A percentile compares a stretch with the other conserved stretches of the same genome.
phyloP scores from a whole-genome alignment of 2,329 filamentous ascomycete species.

The Calonectria honghensis region DNA sequence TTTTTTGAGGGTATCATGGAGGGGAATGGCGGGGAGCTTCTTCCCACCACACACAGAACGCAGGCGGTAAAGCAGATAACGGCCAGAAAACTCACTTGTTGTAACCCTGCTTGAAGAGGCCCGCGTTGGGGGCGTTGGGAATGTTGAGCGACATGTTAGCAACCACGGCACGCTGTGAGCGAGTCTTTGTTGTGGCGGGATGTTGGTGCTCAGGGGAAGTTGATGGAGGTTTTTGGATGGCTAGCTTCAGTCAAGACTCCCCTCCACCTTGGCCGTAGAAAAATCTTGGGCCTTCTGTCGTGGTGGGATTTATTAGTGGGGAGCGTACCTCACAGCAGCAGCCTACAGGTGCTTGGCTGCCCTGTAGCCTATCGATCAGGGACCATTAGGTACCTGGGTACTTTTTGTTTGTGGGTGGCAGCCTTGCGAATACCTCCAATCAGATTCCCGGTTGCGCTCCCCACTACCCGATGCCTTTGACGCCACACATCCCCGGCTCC shows the following conservation, averaged over 20 bases:
- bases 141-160: constrained; percentile 93
- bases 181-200: constrained; percentile 45
- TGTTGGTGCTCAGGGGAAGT: constrained; percentile 41
- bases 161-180: constrained; percentile 46
- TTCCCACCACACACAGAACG: constrained; percentile 37
- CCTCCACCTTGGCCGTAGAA: constrained; percentile 37
- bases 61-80: constrained; percentile 45
- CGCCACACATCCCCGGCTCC: constrained; percentile 29
- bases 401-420: not conserved
- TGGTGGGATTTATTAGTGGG: constrained; percentile 51
- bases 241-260: constrained; percentile 50
- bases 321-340: constrained; percentile 25
- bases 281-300: constrained; percentile 57
- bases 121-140: constrained; percentile 92
- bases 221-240: constrained; percentile 44
- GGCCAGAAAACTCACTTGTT: constrained; percentile 81
- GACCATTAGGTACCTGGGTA: constrained; percentile 18
- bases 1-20: constrained; percentile 36
- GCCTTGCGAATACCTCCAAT: constrained; percentile 8
- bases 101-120: constrained; percentile 97
- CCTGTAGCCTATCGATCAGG: constrained; percentile 2
- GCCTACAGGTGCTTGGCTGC: constrained; percentile 24
- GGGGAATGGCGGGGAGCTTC: constrained; percentile 55
- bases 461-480: not conserved
- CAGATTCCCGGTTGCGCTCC: not conserved